These are phyloP conservation scores for Salix arbutifolia DNA, from an alignment of 345 rosid species.

Conservation along the genomic window DNA sequence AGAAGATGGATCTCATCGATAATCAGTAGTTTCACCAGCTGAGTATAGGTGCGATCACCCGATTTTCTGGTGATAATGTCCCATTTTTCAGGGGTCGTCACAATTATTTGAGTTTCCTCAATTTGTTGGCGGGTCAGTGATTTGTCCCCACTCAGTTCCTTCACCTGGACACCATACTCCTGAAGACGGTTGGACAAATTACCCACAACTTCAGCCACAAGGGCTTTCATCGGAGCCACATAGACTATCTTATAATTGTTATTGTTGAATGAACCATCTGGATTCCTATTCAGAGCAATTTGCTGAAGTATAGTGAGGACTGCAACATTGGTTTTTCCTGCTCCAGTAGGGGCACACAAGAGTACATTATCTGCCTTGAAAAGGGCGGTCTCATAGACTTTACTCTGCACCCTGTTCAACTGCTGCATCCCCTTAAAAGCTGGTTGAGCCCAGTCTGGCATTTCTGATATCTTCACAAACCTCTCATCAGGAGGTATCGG, in stretches of 20 bases:
- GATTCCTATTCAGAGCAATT: conserved; percentile 51
- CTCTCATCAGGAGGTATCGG: conserved; percentile 55
- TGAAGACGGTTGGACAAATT: conserved; percentile 80
- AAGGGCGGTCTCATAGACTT: conserved; percentile 79
- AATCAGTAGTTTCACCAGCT: conserved; percentile 81
- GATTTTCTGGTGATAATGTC: conserved; percentile 94
- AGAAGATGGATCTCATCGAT: conserved; percentile 97
- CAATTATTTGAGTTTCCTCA: conserved; percentile 93
- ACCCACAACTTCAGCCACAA: conserved; percentile 93
- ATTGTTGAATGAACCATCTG: conserved; percentile 73
- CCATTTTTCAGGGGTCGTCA: conserved; percentile 99
- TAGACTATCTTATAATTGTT: conserved; percentile 80
- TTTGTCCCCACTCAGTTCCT: conserved; percentile 95
- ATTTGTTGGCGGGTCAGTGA: conserved; percentile 86
- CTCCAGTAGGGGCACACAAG: conserved; percentile 96
- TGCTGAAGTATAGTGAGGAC: conserved; percentile 96
- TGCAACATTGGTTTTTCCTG: conserved; percentile 97
- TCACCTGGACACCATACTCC: conserved; percentile 67
- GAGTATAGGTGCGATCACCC: conserved; percentile 98
- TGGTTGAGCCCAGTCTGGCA: conserved; percentile 95
- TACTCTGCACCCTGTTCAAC: conserved; percentile 92
- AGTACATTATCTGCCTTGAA: conserved; percentile 73
- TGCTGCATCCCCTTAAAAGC: conserved; percentile 90
- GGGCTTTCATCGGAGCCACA: conserved; percentile 99
- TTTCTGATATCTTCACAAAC: conserved; percentile 69